A percentile compares a stretch with the other conserved stretches of the same genome.
These are phyloP conservation scores for Mesembryanthemum crystallinum DNA, from an alignment of 148 eudicot species.

Conservation along the genomic window DNA sequence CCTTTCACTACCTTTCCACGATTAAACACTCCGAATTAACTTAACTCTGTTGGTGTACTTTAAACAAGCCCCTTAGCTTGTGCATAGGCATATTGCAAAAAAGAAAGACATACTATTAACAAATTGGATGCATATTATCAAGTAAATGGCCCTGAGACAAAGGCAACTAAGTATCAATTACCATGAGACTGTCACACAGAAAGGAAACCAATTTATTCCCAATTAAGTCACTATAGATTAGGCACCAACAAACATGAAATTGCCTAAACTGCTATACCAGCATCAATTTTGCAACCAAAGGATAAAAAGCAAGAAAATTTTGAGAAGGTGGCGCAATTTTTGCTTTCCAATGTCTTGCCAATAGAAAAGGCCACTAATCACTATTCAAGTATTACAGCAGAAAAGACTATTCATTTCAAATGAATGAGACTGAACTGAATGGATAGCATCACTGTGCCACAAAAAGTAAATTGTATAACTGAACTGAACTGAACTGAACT, in stretches of 20 bases:
- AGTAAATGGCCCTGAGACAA: neutral
- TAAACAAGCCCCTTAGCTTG: neutral
- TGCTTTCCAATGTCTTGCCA: too few relatives aligned
- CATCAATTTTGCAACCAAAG: neutral
- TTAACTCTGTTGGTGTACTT: neutral
- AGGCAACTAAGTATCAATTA: neutral
- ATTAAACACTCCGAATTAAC: neutral
- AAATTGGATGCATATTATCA: neutral
- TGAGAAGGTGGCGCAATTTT: neutral
- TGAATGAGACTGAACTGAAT: too few relatives aligned
- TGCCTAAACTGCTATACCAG: neutral
- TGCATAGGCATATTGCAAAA: neutral
- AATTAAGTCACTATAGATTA: neutral
- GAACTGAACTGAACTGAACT: too few relatives aligned
- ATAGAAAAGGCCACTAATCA: too few relatives aligned
- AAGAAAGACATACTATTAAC: neutral
- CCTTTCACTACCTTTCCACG: neutral
- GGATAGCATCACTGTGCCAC: too few relatives aligned
- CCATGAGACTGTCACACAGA: neutral
- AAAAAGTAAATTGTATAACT: too few relatives aligned
- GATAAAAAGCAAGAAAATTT: neutral
- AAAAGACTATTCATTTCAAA: too few relatives aligned
- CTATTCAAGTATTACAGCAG: neutral
- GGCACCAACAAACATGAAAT: neutral
- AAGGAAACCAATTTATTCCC: neutral